phyloP scores from a whole-genome alignment of 805 yeast species.

The Myxozyma vanderwaltii region DNA sequence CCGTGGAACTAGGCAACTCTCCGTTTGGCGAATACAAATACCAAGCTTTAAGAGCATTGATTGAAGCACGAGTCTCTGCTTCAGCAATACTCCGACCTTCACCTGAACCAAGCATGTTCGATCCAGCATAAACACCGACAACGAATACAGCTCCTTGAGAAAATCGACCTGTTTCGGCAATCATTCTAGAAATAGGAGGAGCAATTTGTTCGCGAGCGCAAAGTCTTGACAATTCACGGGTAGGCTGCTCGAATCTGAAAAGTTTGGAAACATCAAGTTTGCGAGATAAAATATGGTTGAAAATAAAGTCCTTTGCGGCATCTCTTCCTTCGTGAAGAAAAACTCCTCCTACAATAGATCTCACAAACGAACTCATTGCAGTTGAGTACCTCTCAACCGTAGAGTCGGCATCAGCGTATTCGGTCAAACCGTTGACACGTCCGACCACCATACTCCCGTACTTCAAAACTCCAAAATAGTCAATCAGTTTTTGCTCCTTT shows the following conservation, averaged over 20 bases:
- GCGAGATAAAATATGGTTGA: conserved; percentile 77
- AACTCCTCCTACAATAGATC: conserved; percentile 80
- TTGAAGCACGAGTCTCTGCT: conserved; percentile 90
- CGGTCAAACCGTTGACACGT: conserved; percentile 37
- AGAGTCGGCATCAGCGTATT: conserved; percentile 53
- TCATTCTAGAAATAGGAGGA: conserved; percentile 74
- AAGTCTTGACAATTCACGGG: conserved; percentile 75
- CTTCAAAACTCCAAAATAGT: conserved; percentile 58
- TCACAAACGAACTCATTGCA: conserved; percentile 67
- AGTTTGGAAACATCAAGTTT: conserved; percentile 71
- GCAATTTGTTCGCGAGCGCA: conserved; percentile 74
- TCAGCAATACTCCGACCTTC: conserved; percentile 87
- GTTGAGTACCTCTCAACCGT: conserved; percentile 28
- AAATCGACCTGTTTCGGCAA: conserved; percentile 92
- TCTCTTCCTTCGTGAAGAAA: conserved; percentile 72
- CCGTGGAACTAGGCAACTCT: conserved; percentile 61
- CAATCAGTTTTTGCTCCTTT: conserved; percentile 67
- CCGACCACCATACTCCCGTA: conserved; percentile 21
- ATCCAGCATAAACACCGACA: conserved; percentile 88
- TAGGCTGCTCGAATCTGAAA: conserved; percentile 82
- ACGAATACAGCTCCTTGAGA: conserved; percentile 82
- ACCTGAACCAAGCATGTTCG: conserved; percentile 85
- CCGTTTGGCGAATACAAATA: conserved; percentile 82
- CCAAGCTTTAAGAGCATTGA: conserved; percentile 86
- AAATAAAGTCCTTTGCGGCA: conserved; percentile 67